phyloP scores from a whole-genome alignment of 2,329 filamentous ascomycete genomes.

The Exserohilum rostratum region DNA sequence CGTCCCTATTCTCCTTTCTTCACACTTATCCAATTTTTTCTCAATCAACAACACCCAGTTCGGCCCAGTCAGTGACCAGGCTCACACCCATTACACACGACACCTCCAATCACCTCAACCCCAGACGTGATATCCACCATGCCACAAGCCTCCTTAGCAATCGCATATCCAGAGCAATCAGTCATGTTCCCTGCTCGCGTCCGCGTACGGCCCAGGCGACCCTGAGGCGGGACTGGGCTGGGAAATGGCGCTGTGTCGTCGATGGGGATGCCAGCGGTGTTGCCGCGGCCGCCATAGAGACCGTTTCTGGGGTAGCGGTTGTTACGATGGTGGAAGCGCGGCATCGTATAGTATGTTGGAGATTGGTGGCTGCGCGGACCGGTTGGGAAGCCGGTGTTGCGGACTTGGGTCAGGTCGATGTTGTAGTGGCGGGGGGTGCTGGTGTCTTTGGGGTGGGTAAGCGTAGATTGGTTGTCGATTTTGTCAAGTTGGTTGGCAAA shows the following conservation, averaged over 20 bases:
- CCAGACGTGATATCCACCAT: slow-evolving; percentile 7
- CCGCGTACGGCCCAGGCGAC: slow-evolving; percentile 9
- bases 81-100: slow-evolving; percentile 11
- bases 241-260: slow-evolving; percentile 42
- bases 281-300: slow-evolving; percentile 23
- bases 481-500: slow-evolving; percentile 24
- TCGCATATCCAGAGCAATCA: slow-evolving; percentile 1
- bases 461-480: slow-evolving; percentile 16
- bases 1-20: too few species aligned
- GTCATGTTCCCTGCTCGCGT: neutral
- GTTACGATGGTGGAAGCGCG: slow-evolving; percentile 6
- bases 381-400: slow-evolving; percentile 15
- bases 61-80: neutral
- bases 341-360: slow-evolving; percentile 1
- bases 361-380: slow-evolving; percentile 3
- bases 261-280: slow-evolving; percentile 34
- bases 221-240: slow-evolving; percentile 33
- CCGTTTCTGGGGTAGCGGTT: slow-evolving; percentile 26
- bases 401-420: slow-evolving; percentile 18
- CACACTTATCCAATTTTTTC: too few species aligned
- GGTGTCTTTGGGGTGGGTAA: slow-evolving; percentile 6
- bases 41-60: too few species aligned
- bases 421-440: slow-evolving; percentile 3
- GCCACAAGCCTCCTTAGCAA: slow-evolving; percentile 10
- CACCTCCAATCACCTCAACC: slow-evolving; percentile 5